Evolutionary conservation across 2,329 filamentous ascomycete species (phyloP).

Genomic region (Aureobasidium leucospermi): DNA sequence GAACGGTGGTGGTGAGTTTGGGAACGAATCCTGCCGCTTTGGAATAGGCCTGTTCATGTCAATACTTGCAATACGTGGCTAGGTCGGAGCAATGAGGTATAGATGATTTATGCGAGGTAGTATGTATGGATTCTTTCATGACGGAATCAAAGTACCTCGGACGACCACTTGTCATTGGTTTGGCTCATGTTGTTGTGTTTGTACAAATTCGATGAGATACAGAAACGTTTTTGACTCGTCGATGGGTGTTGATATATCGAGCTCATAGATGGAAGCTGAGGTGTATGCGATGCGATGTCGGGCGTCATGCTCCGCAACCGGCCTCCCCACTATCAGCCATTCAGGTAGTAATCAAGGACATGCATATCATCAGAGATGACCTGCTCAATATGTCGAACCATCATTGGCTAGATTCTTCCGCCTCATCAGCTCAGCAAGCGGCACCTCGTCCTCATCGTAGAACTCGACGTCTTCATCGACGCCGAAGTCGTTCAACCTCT

Average conservation of each 20-base stretch:
- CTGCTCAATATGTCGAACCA: not conserved
- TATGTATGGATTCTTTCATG: not conserved
- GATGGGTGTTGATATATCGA: not conserved
- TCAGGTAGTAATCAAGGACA: not conserved
- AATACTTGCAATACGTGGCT: not conserved
- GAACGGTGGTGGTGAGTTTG: conserved; percentile 32
- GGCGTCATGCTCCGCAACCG: not conserved
- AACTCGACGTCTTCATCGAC: conserved; percentile 71
- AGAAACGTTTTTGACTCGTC: no score
- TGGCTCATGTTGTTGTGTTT: not conserved
- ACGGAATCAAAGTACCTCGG: not conserved
- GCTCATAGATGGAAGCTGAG: not conserved
- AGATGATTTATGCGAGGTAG: no score
- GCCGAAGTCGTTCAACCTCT: conserved; percentile 66
- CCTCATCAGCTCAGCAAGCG: conserved; percentile 59
- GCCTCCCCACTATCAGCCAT: not conserved
- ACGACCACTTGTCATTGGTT: conserved; percentile 8
- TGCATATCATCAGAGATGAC: not conserved
- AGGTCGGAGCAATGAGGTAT: not conserved
- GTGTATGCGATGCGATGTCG: conserved; percentile 1
- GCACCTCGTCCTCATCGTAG: conserved; percentile 61
- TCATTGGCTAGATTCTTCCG: conserved; percentile 36
- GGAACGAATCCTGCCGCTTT: conserved; percentile 35
- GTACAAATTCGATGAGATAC: no score
- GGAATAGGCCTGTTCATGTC: conserved; percentile 23